phyloP scores from a whole-genome alignment of 2,329 filamentous ascomycete species.

The Aspergillus puulaauensis region DNA sequence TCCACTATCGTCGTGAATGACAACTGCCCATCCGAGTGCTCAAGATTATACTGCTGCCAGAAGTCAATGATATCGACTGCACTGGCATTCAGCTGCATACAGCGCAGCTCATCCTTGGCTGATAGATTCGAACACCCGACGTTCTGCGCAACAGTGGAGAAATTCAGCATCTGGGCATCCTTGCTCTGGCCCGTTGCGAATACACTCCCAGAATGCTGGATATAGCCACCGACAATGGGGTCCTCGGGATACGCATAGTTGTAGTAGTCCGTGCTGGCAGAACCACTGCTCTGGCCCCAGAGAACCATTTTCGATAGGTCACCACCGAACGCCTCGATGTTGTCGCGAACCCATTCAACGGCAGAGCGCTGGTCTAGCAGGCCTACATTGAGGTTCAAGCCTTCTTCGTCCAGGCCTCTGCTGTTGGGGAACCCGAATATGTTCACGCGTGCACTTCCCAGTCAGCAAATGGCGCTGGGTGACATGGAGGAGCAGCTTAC shows the following conservation, averaged over 20 bases:
- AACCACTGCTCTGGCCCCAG: neutral
- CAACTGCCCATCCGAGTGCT: too few species aligned
- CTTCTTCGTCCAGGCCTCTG: neutral
- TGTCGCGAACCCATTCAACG: neutral
- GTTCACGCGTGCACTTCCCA: neutral
- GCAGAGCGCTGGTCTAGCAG: neutral
- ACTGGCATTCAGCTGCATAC: too few species aligned
- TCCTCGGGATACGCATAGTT: neutral
- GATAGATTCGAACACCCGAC: too few species aligned
- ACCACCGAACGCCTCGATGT: neutral
- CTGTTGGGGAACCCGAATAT: too few species aligned
- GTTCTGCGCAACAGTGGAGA: too few species aligned
- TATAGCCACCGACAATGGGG: neutral
- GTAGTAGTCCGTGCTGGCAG: neutral
- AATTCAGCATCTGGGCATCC: too few species aligned
- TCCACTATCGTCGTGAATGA: too few species aligned
- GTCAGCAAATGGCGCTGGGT: neutral
- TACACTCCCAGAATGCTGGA: too few species aligned
- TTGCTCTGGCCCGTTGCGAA: too few species aligned
- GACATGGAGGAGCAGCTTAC: neutral
- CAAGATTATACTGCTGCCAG: too few species aligned
- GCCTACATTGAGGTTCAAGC: neutral
- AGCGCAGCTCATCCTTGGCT: too few species aligned
- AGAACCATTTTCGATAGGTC: neutral
- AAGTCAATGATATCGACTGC: too few species aligned